Evolutionary conservation across 176 grass and related monocot species (phyloP), one percentile per base, ranked within the genome.

Genomic region (Canna indica): DNA sequence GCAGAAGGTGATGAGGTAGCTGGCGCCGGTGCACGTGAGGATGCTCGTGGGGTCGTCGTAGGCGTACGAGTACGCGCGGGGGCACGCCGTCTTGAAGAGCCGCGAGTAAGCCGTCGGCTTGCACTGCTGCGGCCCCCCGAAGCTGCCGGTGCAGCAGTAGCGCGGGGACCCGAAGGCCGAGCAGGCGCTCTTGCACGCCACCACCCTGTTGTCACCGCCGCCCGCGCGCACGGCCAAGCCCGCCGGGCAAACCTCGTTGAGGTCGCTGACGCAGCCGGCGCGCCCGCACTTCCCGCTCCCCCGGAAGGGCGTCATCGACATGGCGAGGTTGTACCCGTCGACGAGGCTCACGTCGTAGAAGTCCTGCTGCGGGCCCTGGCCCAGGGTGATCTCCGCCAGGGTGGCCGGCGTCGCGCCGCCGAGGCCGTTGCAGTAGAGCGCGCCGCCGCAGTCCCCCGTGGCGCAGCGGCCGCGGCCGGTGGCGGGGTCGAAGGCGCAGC

Each of bases 281-380:
- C 84, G 59, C 0, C 58, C 78, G 77, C 95, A 99, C 68, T 71
- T 77, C 35, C 62, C 84, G 2, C 75, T 81, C 0, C 89, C 89
- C 50, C 85, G 90, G 65, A 82, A 83, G 2, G 95, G 95, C 17
- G 90, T 83, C 90, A 99, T 90, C 46, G 80, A 85, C 72, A 99
- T 88, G 39, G 81, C 77, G 28, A 99, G 74, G 82, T 99, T 99
- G 88, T 96, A 96, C 34, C 91, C 91, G 78, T 96, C 91, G 3
- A 96, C 88, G 0, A 96, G 88, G 68, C 83, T 86, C 22, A 96
- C 91, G 69, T 96, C 91, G 82, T 96, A 96, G 88, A 96, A 96
- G 82, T 96, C 93, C 38, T 86, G 86, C 1, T 68, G 0, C 1
- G 71, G 71, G 10, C 36, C 15, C 42, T 79, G 58, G 0, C 68